These are phyloP conservation scores for Kwoniella europaea DNA, from an alignment of 768 basidiomycete species.

Conservation along the genomic window DNA sequence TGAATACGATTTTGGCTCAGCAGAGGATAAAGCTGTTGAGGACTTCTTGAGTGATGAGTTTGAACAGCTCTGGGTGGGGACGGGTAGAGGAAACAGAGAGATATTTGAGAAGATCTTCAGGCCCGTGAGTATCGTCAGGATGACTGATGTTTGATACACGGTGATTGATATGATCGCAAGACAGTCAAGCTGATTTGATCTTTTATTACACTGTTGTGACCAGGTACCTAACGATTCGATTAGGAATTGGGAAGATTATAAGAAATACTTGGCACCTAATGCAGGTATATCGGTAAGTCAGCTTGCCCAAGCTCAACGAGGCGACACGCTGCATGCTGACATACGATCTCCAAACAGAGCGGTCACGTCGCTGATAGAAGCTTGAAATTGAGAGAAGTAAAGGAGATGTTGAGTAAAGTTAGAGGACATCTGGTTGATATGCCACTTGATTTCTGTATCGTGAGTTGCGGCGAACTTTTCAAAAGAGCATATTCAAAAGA, in stretches of 20 bases:
- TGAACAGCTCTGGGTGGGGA: slow-evolving; percentile 68
- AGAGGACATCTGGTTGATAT: slow-evolving; percentile 61
- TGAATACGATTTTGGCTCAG: slow-evolving; percentile 67
- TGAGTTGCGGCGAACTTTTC: slow-evolving; percentile 27
- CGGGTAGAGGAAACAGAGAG: slow-evolving; percentile 78
- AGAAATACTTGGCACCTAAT: slow-evolving; percentile 59
- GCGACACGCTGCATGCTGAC: too few species aligned
- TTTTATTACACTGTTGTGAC: background rate
- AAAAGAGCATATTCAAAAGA: too few species aligned
- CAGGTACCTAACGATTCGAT: slow-evolving; percentile 76
- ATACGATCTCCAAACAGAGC: slow-evolving; percentile 37
- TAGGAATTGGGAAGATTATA: slow-evolving; percentile 76
- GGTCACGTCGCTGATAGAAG: slow-evolving; percentile 77
- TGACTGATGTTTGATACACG: background rate
- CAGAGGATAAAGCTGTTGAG: slow-evolving; percentile 71
- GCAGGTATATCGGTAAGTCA: slow-evolving; percentile 59
- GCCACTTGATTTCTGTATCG: slow-evolving; percentile 57
- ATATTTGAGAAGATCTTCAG: slow-evolving; percentile 85
- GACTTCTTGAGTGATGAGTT: slow-evolving; percentile 77
- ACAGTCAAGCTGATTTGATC: background rate
- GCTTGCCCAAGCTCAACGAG: background rate
- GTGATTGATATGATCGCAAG: too few species aligned
- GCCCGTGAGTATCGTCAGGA: slow-evolving; percentile 63
- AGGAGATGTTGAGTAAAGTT: slow-evolving; percentile 71
- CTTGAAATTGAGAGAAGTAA: slow-evolving; percentile 71